phyloP scores from a whole-genome alignment of 345 rosid species.

The Ricinus communis region DNA sequence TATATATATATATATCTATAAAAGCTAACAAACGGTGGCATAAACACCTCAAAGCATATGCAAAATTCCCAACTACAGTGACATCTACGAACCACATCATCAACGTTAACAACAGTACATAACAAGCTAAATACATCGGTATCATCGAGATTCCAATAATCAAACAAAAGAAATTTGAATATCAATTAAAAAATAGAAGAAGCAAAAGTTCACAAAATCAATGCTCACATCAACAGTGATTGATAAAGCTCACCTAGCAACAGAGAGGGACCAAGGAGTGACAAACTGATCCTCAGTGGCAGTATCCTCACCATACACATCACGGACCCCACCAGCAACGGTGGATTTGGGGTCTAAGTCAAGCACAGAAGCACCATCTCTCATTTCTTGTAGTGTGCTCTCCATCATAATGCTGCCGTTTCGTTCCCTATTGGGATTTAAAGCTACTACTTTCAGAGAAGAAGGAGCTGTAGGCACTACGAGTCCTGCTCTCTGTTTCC shows the following conservation, averaged over 20 bases:
- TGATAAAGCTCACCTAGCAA: conserved; percentile 37
- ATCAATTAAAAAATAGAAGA: too few species aligned
- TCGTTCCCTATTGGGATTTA: conserved; percentile 37
- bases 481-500: conserved; percentile 29
- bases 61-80: too few species aligned
- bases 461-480: conserved; percentile 27
- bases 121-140: conserved; percentile 12
- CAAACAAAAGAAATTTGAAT: too few species aligned
- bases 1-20: too few species aligned
- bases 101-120: background rate
- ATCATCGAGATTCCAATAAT: background rate
- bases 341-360: conserved; percentile 47
- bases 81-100: too few species aligned
- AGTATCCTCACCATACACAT: conserved; percentile 39
- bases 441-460: conserved; percentile 38
- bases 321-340: conserved; percentile 39
- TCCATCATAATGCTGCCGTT: conserved; percentile 49
- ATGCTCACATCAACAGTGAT: background rate
- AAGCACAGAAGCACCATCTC: conserved; percentile 37
- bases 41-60: too few species aligned
- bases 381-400: conserved; percentile 37
- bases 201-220: background rate
- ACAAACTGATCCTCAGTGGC: conserved; percentile 51
- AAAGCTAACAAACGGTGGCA: too few species aligned
- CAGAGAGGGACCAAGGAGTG: conserved; percentile 51